Percentiles rank a stretch among this genome's conserved stretches.
Conservation (phyloP, 257 asterid species). For the Thymus mandschuricus region DNA sequence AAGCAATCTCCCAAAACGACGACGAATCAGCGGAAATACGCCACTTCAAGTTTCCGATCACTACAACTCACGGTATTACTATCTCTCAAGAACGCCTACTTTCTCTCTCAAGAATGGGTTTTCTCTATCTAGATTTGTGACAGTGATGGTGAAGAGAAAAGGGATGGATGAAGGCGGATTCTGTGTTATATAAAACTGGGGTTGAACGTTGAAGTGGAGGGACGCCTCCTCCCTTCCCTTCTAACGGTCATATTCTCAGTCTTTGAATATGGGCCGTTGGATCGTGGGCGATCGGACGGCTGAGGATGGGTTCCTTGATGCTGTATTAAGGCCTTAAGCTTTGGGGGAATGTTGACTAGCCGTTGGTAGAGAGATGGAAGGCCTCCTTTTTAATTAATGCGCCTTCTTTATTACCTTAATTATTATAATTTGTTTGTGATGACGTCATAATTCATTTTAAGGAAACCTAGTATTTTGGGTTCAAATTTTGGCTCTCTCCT, state of each 20-base stretch:
- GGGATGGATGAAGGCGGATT: constrained; percentile 19
- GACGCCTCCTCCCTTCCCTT: constrained; percentile 27
- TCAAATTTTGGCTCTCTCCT: too few species aligned
- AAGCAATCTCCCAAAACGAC: background rate
- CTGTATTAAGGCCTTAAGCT: constrained; percentile 1
- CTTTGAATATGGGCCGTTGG: constrained; percentile 47
- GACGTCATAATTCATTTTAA: too few species aligned
- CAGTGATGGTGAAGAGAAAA: constrained; percentile 20
- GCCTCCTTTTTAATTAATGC: constrained; percentile 12
- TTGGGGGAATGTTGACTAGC: constrained; percentile 43
- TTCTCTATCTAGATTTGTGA: background rate
- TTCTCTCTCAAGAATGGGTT: background rate
- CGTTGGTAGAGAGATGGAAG: constrained; percentile 37
- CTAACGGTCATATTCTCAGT: constrained; percentile 59
- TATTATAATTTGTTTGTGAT: background rate
- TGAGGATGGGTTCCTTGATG: constrained; percentile 3
- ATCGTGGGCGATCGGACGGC: constrained; percentile 36
- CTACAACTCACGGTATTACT: constrained; percentile 30
- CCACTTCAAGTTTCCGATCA: constrained; percentile 33
- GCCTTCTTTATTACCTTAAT: background rate
- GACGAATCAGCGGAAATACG: constrained; percentile 8
- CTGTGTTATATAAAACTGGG: constrained; percentile 3
- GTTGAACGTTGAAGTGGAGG: constrained; percentile 28
- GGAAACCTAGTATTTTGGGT: too few species aligned
- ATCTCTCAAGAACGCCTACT: background rate